phyloP scores from a whole-genome alignment of 2,329 filamentous ascomycete species.

The Trichoderma asperellum region DNA sequence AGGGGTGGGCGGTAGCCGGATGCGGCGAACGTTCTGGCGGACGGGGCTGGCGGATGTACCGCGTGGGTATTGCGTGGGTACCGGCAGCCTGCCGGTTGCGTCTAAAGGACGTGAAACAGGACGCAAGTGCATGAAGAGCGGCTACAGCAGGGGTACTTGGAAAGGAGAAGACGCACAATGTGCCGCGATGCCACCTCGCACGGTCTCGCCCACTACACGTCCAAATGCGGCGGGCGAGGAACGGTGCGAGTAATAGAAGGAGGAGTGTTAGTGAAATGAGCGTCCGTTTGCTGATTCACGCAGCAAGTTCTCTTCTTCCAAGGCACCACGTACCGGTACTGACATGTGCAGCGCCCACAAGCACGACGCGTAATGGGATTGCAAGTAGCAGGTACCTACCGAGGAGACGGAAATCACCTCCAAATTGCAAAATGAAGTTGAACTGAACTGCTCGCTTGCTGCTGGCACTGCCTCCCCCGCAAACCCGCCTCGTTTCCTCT shows the following conservation, averaged over 20 bases:
- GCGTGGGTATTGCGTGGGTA: constrained; percentile 7
- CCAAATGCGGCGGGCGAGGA: constrained; percentile 9
- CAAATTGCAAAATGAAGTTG: background rate
- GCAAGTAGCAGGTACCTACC: background rate
- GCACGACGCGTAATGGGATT: background rate
- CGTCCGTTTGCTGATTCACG: background rate
- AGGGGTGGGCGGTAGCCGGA: constrained; percentile 17
- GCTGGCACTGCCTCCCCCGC: constrained; percentile 13
- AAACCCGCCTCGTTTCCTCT: background rate
- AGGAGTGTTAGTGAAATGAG: background rate
- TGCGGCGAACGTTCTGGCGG: constrained; percentile 8
- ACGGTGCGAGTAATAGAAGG: background rate
- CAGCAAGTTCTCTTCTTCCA: background rate
- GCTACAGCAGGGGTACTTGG: background rate
- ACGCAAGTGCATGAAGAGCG: background rate
- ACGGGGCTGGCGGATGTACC: constrained; percentile 1
- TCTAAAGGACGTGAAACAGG: background rate
- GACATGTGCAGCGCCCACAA: background rate
- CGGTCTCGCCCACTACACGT: background rate
- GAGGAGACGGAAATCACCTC: background rate
- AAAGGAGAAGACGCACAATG: background rate
- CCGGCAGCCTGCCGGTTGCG: background rate
- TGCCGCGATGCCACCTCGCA: background rate
- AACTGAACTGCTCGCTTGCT: background rate
- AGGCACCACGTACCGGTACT: background rate